These are phyloP conservation scores for Serpula lacrymans DNA, from an alignment of 768 basidiomycete species.

Conservation along the genomic window DNA sequence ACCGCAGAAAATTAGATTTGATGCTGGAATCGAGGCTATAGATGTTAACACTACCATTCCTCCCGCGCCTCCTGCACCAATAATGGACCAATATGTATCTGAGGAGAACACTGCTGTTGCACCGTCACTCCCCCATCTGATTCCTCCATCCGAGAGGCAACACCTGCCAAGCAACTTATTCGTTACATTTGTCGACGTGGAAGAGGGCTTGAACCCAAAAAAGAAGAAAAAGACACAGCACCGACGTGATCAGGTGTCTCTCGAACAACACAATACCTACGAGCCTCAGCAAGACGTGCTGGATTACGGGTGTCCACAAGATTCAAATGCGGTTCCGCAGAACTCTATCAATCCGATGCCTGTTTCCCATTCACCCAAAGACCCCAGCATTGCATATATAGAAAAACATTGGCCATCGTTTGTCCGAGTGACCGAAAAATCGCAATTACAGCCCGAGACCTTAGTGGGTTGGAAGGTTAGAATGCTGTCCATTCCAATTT, in stretches of 20 bases:
- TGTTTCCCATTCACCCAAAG: slow-evolving; percentile 1
- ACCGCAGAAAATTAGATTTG: slow-evolving; percentile 55
- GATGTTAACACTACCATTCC: background rate
- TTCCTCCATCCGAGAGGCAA: slow-evolving; percentile 65
- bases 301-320: slow-evolving; percentile 31
- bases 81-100: slow-evolving; percentile 8
- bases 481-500: background rate
- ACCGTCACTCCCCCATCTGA: slow-evolving; percentile 31
- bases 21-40: slow-evolving; percentile 8
- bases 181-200: slow-evolving; percentile 72
- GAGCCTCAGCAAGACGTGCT: slow-evolving; percentile 16
- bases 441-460: slow-evolving; percentile 25
- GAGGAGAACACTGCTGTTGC: slow-evolving; percentile 2
- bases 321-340: slow-evolving; percentile 27
- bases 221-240: slow-evolving; percentile 34
- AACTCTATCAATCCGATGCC: slow-evolving; percentile 12
- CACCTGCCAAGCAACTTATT: slow-evolving; percentile 59
- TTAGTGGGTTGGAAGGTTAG: slow-evolving; percentile 52
- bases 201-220: slow-evolving; percentile 36
- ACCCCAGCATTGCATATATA: slow-evolving; percentile 11
- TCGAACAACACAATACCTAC: slow-evolving; percentile 10
- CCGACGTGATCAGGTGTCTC: slow-evolving; percentile 9
- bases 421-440: slow-evolving; percentile 17
- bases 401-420: slow-evolving; percentile 18
- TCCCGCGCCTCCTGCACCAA: background rate